A percentile compares a stretch with the other conserved stretches of the same genome.
These are phyloP conservation scores for Ophiocordyceps unilateralis DNA, from an alignment of 2,329 filamentous ascomycete species.

Conservation along the genomic window DNA sequence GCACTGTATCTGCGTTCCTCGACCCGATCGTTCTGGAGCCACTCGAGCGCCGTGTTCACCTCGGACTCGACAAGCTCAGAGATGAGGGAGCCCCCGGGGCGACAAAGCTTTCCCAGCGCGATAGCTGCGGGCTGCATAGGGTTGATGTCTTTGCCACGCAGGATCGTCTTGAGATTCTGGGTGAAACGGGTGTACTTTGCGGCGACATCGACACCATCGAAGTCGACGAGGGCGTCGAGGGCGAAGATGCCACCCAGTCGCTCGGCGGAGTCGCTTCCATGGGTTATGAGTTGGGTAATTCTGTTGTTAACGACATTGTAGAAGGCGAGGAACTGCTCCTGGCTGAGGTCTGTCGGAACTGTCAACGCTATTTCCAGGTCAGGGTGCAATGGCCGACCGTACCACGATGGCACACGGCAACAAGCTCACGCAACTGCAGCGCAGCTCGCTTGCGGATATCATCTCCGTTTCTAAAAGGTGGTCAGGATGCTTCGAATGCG, in stretches of 20 bases:
- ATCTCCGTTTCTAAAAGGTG: slow-evolving; percentile 19
- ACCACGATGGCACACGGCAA: slow-evolving; percentile 39
- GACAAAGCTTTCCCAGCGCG: slow-evolving; percentile 76
- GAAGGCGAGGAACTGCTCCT: slow-evolving; percentile 55
- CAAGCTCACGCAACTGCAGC: slow-evolving; percentile 35
- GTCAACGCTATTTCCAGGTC: slow-evolving; percentile 5
- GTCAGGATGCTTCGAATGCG: slow-evolving; percentile 4
- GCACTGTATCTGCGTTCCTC: slow-evolving; percentile 89
- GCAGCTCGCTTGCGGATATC: slow-evolving; percentile 35
- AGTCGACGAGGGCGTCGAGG: slow-evolving; percentile 84
- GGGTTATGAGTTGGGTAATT: slow-evolving; percentile 53
- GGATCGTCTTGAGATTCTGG: slow-evolving; percentile 70
- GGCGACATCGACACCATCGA: slow-evolving; percentile 84
- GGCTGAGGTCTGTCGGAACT: slow-evolving; percentile 44
- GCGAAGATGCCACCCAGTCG: slow-evolving; percentile 84
- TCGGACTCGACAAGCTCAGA: slow-evolving; percentile 94
- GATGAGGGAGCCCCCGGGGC: slow-evolving; percentile 82
- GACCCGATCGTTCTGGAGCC: slow-evolving; percentile 86
- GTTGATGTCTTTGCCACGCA: slow-evolving; percentile 78
- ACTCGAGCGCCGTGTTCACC: slow-evolving; percentile 90
- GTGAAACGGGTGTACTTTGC: slow-evolving; percentile 91
- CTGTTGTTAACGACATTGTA: slow-evolving; percentile 39
- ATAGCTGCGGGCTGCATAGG: slow-evolving; percentile 83
- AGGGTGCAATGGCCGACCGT: slow-evolving; percentile 1
- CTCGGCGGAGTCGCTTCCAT: slow-evolving; percentile 74